A percentile compares a stretch with the other conserved stretches of the same genome.
Evolutionary conservation across 768 basidiomycete genomes (phyloP).

Genomic region (Russula virescens): DNA sequence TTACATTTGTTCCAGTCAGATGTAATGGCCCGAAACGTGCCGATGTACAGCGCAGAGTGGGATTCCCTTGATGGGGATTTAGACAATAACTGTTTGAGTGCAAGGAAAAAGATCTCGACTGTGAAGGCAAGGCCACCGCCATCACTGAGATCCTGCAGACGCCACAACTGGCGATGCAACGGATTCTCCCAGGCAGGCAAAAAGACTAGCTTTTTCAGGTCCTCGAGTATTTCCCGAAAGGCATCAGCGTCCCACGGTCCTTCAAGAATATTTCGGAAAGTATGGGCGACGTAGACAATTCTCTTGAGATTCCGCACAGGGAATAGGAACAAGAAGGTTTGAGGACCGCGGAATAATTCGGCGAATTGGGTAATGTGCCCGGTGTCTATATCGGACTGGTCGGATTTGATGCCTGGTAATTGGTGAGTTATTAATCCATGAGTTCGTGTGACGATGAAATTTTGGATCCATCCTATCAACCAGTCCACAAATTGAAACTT

Average conservation of each 20-base stretch:
- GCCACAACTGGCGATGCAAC: background rate
- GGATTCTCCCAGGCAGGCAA: too few relatives aligned
- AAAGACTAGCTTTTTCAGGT: background rate
- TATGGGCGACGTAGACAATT: background rate
- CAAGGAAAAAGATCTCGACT: conserved; percentile 1
- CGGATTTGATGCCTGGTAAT: background rate
- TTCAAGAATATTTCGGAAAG: background rate
- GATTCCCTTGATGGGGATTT: background rate
- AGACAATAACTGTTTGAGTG: background rate
- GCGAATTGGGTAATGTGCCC: background rate
- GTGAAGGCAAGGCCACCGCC: conserved; percentile 1
- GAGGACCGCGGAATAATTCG: background rate
- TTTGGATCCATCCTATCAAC: background rate
- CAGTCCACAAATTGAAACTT: background rate
- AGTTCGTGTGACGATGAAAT: background rate
- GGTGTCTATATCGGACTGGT: background rate
- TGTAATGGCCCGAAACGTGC: background rate
- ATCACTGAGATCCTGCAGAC: background rate
- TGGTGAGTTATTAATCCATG: background rate
- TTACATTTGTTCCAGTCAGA: background rate
- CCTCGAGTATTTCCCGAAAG: background rate
- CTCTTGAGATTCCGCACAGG: background rate
- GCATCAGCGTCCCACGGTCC: background rate
- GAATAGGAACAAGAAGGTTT: background rate
- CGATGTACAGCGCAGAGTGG: background rate